phyloP scores from a whole-genome alignment of 2,329 filamentous ascomycete species.

The Fusarium devonianum region DNA sequence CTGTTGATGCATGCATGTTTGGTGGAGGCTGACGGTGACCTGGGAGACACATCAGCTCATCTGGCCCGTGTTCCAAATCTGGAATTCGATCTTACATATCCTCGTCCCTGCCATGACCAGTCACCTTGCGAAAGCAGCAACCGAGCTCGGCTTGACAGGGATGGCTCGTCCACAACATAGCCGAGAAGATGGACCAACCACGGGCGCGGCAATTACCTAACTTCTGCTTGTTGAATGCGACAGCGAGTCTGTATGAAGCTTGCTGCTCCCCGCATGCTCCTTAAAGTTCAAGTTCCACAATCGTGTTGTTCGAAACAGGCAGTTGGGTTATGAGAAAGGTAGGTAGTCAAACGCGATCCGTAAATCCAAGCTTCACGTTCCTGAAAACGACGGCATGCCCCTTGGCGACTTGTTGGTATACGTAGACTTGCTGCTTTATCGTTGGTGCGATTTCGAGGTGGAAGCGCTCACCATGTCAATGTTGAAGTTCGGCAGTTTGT shows the following conservation, averaged over 20 bases:
- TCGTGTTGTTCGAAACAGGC: too few species aligned
- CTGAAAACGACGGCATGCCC: too few species aligned
- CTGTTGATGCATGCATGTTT: neutral
- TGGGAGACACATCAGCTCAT: conserved; percentile 30
- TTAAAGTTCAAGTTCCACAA: too few species aligned
- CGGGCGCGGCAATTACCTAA: conserved; percentile 17
- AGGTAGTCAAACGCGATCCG: too few species aligned
- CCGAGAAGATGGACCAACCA: conserved; percentile 17
- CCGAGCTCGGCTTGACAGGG: conserved; percentile 10
- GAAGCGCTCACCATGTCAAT: conserved; percentile 1
- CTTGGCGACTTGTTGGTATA: too few species aligned
- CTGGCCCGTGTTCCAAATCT: conserved; percentile 32
- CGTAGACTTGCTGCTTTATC: too few species aligned
- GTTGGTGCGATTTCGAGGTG: too few species aligned
- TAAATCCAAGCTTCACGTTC: too few species aligned
- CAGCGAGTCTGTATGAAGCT: conserved; percentile 6
- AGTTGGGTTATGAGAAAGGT: too few species aligned
- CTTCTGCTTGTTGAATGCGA: conserved; percentile 15
- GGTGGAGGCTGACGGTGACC: conserved; percentile 20
- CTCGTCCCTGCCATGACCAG: conserved; percentile 23
- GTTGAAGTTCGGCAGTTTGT: conserved; percentile 2
- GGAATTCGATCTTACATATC: conserved; percentile 29
- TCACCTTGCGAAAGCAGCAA: conserved; percentile 16
- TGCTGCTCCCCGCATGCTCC: conserved; percentile 8
- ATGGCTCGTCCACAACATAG: conserved; percentile 1